Evolutionary conservation across 371 early-diverging fungal species (phyloP), one percentile per base, ranked within the genome.

Genomic region (Blakeslea trispora): DNA sequence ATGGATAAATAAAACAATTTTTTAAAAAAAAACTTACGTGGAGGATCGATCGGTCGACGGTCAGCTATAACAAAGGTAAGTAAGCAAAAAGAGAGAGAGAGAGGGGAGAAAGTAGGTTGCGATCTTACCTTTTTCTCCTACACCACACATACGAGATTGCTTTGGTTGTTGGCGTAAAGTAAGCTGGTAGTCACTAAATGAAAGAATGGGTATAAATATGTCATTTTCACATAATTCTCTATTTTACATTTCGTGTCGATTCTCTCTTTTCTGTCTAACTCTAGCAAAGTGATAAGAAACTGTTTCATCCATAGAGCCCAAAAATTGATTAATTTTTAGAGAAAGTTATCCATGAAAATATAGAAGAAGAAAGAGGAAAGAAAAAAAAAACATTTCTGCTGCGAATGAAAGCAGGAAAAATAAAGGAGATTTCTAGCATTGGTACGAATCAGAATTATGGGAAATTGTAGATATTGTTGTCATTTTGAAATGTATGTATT

Each of bases 31-130:
- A 41, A 34, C 52, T 64, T 71, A 77, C 77, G 96, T 39, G 95
- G 96, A 40, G 97, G 97, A 68, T 97, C 96, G 24, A 97, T 87
- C 15, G 97, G 95, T 46, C 96, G 75, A 59, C 97, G 81, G 68
- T 97, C 97, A 55, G 91, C 92, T 91, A 72, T 23, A 13, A 42
- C 31, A 13, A 4, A 21, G 39, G n/a, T n/a, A n/a, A n/a, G n/a
- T n/a, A n/a, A n/a, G n/a, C n/a, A n/a, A n/a, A n/a, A n/a, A n/a
- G n/a, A n/a, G n/a, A n/a, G n/a, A n/a, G n/a, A n/a, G n/a, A n/a
- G n/a, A n/a, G n/a, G n/a, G n/a, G n/a, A n/a, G n/a, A n/a, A n/a
- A n/a, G n/a, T n/a, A n/a, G n/a, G n/a, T n/a, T n/a, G n/a, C n/a
- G n/a, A n/a, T n/a, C n/a, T 39, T 82, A 87, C 91, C 88, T 77